Evolutionary conservation across 768 basidiomycete genomes (phyloP).

Genomic region (Cystofilobasidium capitatum): DNA sequence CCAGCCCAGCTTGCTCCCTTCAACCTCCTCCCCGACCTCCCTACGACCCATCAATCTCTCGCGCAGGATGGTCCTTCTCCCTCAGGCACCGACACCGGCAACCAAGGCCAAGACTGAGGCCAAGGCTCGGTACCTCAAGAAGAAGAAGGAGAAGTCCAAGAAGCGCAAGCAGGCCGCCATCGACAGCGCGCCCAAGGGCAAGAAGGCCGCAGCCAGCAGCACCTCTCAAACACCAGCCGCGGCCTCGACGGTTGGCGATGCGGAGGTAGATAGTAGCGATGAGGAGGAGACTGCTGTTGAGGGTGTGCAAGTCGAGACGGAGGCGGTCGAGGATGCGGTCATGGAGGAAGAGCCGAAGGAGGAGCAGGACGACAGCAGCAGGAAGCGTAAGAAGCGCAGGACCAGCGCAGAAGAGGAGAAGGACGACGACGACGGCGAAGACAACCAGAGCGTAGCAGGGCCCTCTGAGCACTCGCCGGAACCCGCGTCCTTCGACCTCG

Average conservation of each 20-base stretch:
- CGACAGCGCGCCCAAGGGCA: conserved; percentile 12
- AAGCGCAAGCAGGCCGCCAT: conserved; percentile 23
- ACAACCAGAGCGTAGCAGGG: conserved; percentile 28
- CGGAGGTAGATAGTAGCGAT: background rate
- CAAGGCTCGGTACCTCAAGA: conserved; percentile 25
- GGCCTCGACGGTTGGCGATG: background rate
- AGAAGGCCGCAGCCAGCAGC: background rate
- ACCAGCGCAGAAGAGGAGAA: conserved; percentile 16
- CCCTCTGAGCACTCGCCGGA: conserved; percentile 16
- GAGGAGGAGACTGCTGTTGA: background rate
- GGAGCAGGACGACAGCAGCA: no score
- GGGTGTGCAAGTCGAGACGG: background rate
- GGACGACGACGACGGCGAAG: conserved; percentile 27
- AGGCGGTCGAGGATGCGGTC: no score
- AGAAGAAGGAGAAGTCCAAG: conserved; percentile 23
- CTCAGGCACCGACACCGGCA: background rate
- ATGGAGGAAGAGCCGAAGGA: no score
- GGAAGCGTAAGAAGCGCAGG: conserved; percentile 1
- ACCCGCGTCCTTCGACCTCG: conserved; percentile 7
- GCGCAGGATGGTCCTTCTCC: conserved; percentile 6
- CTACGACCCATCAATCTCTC: no score
- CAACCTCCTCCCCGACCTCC: no score
- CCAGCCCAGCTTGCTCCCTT: no score
- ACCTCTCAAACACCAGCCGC: background rate
- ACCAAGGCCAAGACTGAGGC: conserved; percentile 21